Evolutionary conservation across 2,329 filamentous ascomycete genomes (phyloP), one percentile per base, ranked within the genome.

Genomic region (Geosmithia flava): DNA sequence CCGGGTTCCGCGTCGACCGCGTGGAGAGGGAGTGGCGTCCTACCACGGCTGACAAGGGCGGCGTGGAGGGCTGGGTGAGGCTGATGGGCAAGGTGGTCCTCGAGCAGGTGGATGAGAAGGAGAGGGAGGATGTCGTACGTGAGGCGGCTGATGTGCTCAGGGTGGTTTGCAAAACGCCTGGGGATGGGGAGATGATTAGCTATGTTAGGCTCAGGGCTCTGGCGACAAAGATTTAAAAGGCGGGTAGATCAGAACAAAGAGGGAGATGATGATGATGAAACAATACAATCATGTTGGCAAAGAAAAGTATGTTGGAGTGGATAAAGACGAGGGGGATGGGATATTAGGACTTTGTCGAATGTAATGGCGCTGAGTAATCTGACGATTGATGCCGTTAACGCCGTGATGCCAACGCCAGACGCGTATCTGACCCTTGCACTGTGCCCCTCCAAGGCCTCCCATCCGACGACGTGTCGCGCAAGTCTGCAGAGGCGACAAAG

Each of bases 11-110:
- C 49, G 62, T 81, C 3, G 71, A 78, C 55, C 67, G 60, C 53
- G 61, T 74, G 0, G 82, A 87, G 66, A 60, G 70, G 19, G 80
- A 84, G 64, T 85, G 81, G 66, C 63, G 83, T 47, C 79, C 81
- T 23, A 87, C 82, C 23, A 67, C 64, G 20, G 68, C 71, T n/a
- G 76, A 74, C 51, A 64, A 61, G 50, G 78, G 77, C 2, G 81
- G 81, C 0, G 64, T 86, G 11, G 74, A 77, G 48, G 82, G 80
- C 1, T 87, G 83, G 82, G 65, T 84, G 23, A 65, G 75, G 54
- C 60, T 86, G 51, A 81, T 86, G 71, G 80, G 74, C 2, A 75
- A 71, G 51, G 62, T 67, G 52, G 73, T 81, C 45, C 65, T 86
- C 49, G 76, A 81, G 52, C 67, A 63, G 2, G 59, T 84, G 8